Base-by-base conservation (phyloP, 164 flowering plant species). In the Nymphaea colorata region DNA sequence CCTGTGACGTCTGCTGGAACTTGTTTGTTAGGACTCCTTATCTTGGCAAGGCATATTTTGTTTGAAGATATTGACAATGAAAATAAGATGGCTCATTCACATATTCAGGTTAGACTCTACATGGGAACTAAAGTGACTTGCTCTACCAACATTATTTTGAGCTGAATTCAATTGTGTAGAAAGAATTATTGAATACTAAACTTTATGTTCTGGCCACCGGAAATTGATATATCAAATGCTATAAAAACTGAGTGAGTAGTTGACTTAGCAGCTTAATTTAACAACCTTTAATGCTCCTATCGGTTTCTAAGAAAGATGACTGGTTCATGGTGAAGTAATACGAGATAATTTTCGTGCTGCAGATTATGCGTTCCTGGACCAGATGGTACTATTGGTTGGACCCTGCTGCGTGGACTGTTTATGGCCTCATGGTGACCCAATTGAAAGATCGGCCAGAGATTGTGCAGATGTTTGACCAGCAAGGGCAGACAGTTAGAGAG, bases 341-440 rank as follows among this genome's bases (percentile, higher is more conserved):
- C 36, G 36, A 25, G 36, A 25, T 25, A 25, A 25, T 25, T 25
- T 25, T 64, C 2, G 5, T 43, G n/a, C 15, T 71, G 4, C 69
- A 65, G 69, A 71, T 42, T 3, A 66, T 71, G 25, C 68, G 68
- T 3, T 36, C 42, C 11, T 70, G 72, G 72, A 64, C 62, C 67
- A 70, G 15, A 57, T 65, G 72, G 72, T 70, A 44, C 36, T 59
- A 64, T 42, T 59, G 57, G 41, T 17, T 59, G 51, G 16, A 45
- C 60, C 72, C 68, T 3, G 72, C 65, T 14, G 67, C 72, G 3
- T 70, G 68, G 68, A 70, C 72, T 43, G 55, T 65, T 43, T 44
- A 44, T 16, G 67, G 67, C 15, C 16, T 65, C 25, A 65, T 65
- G 55, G 51, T 44, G 16, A 41, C 53, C 36, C 67, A 65, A 25